Evolutionary conservation across 768 basidiomycete species (phyloP), one percentile per base, ranked within the genome.

Genomic region (Vishniacozyma victoriae): DNA sequence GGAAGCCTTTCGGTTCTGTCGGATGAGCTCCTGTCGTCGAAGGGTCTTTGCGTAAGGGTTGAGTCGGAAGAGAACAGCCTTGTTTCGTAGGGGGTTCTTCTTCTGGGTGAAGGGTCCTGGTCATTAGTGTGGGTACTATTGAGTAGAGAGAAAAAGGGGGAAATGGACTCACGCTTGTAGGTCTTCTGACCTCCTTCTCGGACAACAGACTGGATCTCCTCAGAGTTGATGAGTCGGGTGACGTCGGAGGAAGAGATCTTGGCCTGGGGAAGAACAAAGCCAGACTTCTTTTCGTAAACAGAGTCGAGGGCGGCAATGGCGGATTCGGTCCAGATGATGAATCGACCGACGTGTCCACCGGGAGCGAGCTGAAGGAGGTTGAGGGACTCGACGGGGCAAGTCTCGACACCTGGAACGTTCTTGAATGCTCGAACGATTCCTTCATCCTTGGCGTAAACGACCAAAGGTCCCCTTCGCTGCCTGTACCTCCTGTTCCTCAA

Each of bases 331-430:
- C 95, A 99, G 79, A 99, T 93, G 73, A 96, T 79, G 78, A 99
- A 99, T 55, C 95, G 89, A 54, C 95, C 95, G 52, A 99, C 83
- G 72, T 99, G 95, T 59, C 95, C 95, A 82, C 95, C 95, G 41
- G 95, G 95, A 14, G 95, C 95, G 73, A 99, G 88, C 77, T 96
- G 91, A 72, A 99, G 89, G 67, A 99, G 82, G 78, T 99, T 99
- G 65, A 99, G 78, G 43, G 87, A 77, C 73, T 83, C 81, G 62
- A 99, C 95, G 73, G 87, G 92, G 76, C 87, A 88, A 44, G 93
- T 78, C 78, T 97, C 95, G 62, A 97, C 92, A 76, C 95, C 95
- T 54, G 95, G 95, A 60, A 99, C 75, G 78, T 99, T 99, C 72
- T 93, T 84, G 87, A 99, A 96, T 5, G 95, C 93, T 76, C 88